Evolutionary conservation across 2,329 filamentous ascomycete species (phyloP).

Genomic region (Cladophialophora psammophila): DNA sequence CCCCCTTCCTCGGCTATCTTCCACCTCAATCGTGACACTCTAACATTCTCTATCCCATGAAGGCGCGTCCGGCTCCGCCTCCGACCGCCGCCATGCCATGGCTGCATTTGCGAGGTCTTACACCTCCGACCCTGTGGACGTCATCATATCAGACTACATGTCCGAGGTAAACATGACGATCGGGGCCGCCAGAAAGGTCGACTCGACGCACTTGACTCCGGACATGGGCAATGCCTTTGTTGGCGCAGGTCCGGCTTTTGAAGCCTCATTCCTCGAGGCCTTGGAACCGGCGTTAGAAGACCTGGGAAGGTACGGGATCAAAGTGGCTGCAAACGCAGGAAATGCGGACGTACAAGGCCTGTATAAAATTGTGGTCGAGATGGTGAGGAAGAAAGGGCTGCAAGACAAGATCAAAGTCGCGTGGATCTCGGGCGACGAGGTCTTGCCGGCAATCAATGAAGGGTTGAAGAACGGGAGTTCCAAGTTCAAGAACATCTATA

Average conservation of each 20-base stretch:
- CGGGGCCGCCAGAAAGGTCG: constrained; percentile 48
- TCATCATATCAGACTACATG: constrained; percentile 58
- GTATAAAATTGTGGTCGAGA: constrained; percentile 48
- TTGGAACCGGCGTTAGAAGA: constrained; percentile 51
- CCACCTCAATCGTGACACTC: background rate
- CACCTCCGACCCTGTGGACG: constrained; percentile 55
- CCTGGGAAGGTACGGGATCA: constrained; percentile 52
- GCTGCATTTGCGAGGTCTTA: constrained; percentile 52
- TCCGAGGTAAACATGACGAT: constrained; percentile 62
- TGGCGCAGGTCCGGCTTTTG: constrained; percentile 53
- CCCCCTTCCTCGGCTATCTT: background rate
- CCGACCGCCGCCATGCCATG: constrained; percentile 56
- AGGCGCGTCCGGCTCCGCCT: constrained; percentile 55
- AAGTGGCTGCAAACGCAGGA: constrained; percentile 55
- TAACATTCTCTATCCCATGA: background rate
- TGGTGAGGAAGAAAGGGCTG: constrained; percentile 50
- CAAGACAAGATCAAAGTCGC: constrained; percentile 51
- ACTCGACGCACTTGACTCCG: constrained; percentile 38
- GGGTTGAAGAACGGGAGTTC: constrained; percentile 45
- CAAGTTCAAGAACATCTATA: constrained; percentile 52
- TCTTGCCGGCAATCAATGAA: constrained; percentile 46
- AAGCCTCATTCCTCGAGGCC: constrained; percentile 61
- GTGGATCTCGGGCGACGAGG: constrained; percentile 58
- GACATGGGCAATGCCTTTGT: constrained; percentile 30
- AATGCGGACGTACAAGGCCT: constrained; percentile 52